These are phyloP conservation scores for Protea cynaroides DNA, from an alignment of 164 flowering plant genomes.

Conservation along the genomic window DNA sequence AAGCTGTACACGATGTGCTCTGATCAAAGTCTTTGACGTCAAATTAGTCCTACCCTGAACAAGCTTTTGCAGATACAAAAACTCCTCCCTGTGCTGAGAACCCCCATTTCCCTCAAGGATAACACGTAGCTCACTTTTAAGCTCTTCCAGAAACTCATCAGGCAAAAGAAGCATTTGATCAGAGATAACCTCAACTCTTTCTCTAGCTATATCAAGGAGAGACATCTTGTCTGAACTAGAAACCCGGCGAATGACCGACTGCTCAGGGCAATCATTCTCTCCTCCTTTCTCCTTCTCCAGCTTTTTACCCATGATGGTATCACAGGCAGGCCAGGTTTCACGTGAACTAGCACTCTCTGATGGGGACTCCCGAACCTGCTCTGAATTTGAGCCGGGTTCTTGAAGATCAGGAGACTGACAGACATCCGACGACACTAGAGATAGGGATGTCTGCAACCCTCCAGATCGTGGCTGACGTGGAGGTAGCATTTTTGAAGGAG, in stretches of 20 bases:
- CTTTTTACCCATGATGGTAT: constrained; percentile 44
- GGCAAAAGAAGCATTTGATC: constrained; percentile 67
- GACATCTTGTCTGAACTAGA: constrained; percentile 63
- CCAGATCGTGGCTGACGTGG: constrained; percentile 27
- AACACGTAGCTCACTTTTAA: constrained; percentile 63
- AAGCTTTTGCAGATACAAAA: constrained; percentile 64
- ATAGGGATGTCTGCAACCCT: constrained; percentile 31
- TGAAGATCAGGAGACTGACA: constrained; percentile 32
- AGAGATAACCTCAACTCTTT: constrained; percentile 64
- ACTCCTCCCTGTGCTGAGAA: constrained; percentile 77
- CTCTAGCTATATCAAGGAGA: constrained; percentile 69
- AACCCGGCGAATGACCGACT: constrained; percentile 59
- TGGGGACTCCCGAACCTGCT: constrained; percentile 71
- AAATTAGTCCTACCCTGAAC: constrained; percentile 71
- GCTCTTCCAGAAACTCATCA: constrained; percentile 66
- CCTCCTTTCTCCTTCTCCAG: constrained; percentile 57
- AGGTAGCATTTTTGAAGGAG: constrained; percentile 27
- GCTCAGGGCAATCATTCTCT: constrained; percentile 54
- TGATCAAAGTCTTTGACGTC: constrained; percentile 53
- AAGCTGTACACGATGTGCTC: constrained; percentile 80
- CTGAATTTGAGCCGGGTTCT: constrained; percentile 62
- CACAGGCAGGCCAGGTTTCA: constrained; percentile 78
- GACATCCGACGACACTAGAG: constrained; percentile 23
- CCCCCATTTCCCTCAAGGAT: constrained; percentile 88
- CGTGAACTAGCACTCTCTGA: constrained; percentile 93